A percentile compares a stretch with the other conserved stretches of the same genome.
phyloP scores from a whole-genome alignment of 129 eudicot genomes.

The Saposhnikovia divaricata region DNA sequence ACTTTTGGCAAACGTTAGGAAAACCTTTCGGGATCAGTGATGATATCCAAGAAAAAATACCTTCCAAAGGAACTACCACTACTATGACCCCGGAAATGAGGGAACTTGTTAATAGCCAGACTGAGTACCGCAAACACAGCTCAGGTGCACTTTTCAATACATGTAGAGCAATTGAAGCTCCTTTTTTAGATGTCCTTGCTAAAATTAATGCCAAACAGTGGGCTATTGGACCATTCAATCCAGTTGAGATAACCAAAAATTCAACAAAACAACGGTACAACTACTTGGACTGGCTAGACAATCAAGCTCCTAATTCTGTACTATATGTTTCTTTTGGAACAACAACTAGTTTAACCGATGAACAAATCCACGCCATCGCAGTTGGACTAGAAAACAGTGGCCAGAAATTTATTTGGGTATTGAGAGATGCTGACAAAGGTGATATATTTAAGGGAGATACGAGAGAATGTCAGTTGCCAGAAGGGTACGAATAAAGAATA shows the following conservation, averaged over 20 bases:
- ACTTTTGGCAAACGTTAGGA: neutral
- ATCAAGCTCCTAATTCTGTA: constrained; percentile 31
- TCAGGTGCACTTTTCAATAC: constrained; percentile 2
- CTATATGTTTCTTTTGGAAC: constrained; percentile 46
- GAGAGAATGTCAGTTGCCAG: neutral
- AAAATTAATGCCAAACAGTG: neutral
- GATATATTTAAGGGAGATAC: neutral
- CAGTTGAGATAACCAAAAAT: neutral
- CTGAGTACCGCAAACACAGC: neutral
- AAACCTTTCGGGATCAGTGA: neutral
- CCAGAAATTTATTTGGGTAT: neutral
- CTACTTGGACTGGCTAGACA: constrained; percentile 43
- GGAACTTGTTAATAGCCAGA: neutral
- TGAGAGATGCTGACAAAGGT: neutral
- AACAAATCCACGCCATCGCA: neutral
- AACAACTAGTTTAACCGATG: constrained; percentile 15
- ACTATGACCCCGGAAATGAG: neutral
- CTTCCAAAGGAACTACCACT: neutral
- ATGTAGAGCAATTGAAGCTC: neutral
- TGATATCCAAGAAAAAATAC: neutral
- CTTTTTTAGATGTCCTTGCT: neutral
- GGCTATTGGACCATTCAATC: constrained; percentile 4
- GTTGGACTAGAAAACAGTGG: neutral
- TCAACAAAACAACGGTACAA: constrained; percentile 4
- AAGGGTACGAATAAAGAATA: constrained; percentile 2